Conservation (phyloP, 768 basidiomycete species). For the Termitomyces sp. region DNA sequence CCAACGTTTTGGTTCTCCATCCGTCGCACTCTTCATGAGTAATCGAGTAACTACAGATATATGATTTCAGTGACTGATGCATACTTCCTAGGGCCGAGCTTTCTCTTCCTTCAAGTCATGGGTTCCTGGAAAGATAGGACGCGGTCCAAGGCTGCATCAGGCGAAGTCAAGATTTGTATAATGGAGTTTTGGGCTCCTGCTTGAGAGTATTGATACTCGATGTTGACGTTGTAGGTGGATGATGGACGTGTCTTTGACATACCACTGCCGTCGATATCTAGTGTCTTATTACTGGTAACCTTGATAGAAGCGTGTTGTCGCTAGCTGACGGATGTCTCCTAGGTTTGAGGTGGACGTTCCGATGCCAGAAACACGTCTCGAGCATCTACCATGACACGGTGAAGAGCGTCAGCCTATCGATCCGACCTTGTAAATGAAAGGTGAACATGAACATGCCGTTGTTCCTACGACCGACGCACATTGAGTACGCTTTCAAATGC, state of each 20-base stretch:
- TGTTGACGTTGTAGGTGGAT: not conserved
- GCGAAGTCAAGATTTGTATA: not conserved
- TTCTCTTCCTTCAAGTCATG: not conserved
- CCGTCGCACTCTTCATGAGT: not conserved
- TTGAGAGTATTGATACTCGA: not conserved
- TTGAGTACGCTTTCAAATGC: not conserved
- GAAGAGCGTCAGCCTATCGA: not conserved
- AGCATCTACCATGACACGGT: not conserved
- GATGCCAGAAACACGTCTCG: not conserved
- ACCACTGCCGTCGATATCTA: not conserved
- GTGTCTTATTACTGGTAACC: not conserved
- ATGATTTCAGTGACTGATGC: not conserved
- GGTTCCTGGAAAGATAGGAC: not conserved
- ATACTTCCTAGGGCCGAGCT: not conserved
- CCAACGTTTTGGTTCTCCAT: not conserved
- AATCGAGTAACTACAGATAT: not conserved
- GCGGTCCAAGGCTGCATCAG: not conserved
- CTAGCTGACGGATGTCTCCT: not conserved
- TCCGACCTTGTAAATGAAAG: not conserved
- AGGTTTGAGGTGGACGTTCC: not conserved
- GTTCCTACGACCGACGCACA: not conserved
- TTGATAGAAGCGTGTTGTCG: not conserved
- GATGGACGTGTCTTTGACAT: not conserved
- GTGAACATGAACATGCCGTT: not conserved
- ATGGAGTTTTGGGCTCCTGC: not conserved